Base-by-base conservation (phyloP, 345 rosid genomes). In the Eucalyptus sp. region DNA sequence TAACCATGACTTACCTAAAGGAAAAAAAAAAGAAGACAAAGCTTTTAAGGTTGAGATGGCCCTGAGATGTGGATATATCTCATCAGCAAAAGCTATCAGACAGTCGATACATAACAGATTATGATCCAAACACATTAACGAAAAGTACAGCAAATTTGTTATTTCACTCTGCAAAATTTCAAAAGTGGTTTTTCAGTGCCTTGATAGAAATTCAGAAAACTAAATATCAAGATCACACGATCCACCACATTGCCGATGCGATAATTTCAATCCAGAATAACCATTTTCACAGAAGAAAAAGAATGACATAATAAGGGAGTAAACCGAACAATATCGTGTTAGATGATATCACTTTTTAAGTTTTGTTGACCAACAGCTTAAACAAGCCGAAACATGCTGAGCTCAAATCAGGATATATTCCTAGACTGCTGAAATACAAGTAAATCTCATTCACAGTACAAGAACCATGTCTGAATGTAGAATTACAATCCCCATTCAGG, bases 1-100 rank as follows among this genome's bases (percentile, higher is more conserved):
- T 96, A 71, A 91, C 90, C 94, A 94, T 95, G 56, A 56, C 94
- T 91, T 83, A 89, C 91, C 94, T 93, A 88, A 41, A 51, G 33
- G 33, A 3, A 48, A n/a, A 14, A 2, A 31, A 46, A 13, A 1
- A 54, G 50, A 86, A 20, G 25, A 49, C 13, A n/a, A 4, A 86
- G 37, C 50, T 86, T 29, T 10, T 10, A 76, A 10, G 15, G 27
- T 20, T 76, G 41, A 76, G 48, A 41, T 37, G 29, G 48, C 83
- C 41, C 29, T 20, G 46, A 37, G 29, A 76, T 41, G 83, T 76
- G 27, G 27, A 41, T 20, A 10, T 41, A 37, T 76, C 8, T 41
- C 20, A 76, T 41, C 48, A 76, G 48, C 83, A 76, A 76, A 71
- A 37, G 48, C 48, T 76, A 41, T 76, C 7, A 13, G 48, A 76